Evolutionary conservation across 805 yeast genomes (phyloP), one percentile per base, ranked within the genome.

Genomic region (Ogataea minuta): DNA sequence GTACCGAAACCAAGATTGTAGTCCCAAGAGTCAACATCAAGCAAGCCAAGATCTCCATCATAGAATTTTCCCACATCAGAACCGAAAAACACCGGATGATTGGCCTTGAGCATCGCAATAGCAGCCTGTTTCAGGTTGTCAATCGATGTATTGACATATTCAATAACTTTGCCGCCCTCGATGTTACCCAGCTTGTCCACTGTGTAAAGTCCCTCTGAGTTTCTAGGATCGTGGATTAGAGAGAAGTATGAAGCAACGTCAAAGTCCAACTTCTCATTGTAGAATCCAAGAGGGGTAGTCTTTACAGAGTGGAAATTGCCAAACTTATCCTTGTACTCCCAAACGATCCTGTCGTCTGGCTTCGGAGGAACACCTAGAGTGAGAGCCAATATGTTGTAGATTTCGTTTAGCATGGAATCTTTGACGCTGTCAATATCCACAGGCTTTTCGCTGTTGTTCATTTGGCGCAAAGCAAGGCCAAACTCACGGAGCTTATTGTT

Each of bases 71-170:
- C 91, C 17, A 88, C 88, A 60, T 87, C 95, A 10, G 88, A 81
- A 5, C 95, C 95, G 59, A 87, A 88, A 68, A 87, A 88, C 6
- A 87, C 87, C 0, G 95, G 87, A 61, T 82, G 81, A 60, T 86
- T 81, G 43, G 70, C 70, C 62, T 81, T 72, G 57, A 87, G 72
- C 72, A 84, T 80, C 49, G 74, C 71, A 34, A 85, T 78, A 10
- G 88, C 86, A 34, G 81, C 70, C 24, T 71, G 52, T 45, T 86
- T 79, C 44, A 88, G 63, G 19, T 70, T 71, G 16, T 70, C 70
- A 41, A 81, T 72, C 23, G 81, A 79, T 27, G 79, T 72, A 58
- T 88, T 87, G 53, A 88, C 76, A 58, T 88, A 88, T 45, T 77
- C 76, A 26, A 86, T 83, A 28, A 79, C 80, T 54, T 79, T 79